phyloP scores from a whole-genome alignment of 23 red algal species.

The Agarophyton chilense region DNA sequence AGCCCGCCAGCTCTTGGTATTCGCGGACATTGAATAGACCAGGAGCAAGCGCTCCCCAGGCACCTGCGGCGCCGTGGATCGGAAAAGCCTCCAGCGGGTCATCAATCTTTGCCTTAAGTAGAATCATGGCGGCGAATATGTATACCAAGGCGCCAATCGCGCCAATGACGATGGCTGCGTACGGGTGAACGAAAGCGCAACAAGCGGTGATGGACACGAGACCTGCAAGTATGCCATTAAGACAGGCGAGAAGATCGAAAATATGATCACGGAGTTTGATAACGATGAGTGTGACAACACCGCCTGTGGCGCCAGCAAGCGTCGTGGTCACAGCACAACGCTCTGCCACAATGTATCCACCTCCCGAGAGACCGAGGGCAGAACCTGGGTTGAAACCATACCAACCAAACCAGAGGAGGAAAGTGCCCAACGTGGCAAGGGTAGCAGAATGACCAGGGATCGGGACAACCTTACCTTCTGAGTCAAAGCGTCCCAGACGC shows the following conservation, averaged over 20 bases:
- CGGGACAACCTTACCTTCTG: conserved; percentile 81
- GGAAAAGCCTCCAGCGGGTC: conserved; percentile 94
- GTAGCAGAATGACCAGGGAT: conserved; percentile 93
- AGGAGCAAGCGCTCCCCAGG: conserved; percentile 77
- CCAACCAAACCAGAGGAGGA: conserved; percentile 98
- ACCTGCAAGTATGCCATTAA: conserved; percentile 92
- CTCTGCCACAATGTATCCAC: conserved; percentile 26
- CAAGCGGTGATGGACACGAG: conserved; percentile 87
- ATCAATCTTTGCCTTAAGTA: conserved; percentile 80
- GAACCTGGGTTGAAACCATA: conserved; percentile 99
- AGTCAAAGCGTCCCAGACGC: conserved; percentile 96
- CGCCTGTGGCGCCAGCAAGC: conserved; percentile 73
- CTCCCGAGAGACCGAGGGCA: conserved; percentile 52
- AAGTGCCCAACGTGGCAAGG: conserved; percentile 81
- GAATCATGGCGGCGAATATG: conserved; percentile 58
- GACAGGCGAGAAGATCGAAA: conserved; percentile 77
- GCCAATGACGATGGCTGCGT: conserved; percentile 81
- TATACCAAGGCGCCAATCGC: conserved; percentile 86
- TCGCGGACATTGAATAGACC: conserved; percentile 73
- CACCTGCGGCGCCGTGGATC: conserved; percentile 82
- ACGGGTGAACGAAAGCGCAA: conserved; percentile 83
- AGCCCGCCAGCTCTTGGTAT: conserved; percentile 54
- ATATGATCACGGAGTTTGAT: conserved; percentile 70
- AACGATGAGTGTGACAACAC: conserved; percentile 70
- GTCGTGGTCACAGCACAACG: conserved; percentile 84